A percentile compares a stretch with the other conserved stretches of the same genome.
These are phyloP conservation scores for Dothideomycetes sp. DNA, from an alignment of 2,329 filamentous ascomycete species.

Conservation along the genomic window DNA sequence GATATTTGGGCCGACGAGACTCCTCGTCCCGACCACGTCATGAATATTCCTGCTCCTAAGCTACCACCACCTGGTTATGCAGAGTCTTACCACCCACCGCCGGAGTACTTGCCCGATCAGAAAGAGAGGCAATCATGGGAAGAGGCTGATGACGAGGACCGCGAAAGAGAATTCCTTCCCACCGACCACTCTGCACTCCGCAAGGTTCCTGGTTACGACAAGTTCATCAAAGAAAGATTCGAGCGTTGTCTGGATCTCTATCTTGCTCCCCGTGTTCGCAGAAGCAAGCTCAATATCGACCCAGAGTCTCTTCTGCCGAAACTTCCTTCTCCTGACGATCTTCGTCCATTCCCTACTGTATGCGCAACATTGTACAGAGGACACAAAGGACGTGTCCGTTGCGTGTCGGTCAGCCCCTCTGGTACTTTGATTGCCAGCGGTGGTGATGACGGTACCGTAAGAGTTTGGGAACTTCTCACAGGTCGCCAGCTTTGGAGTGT, in stretches of 20 bases:
- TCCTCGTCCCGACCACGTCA: conserved; percentile 70
- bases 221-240: conserved; percentile 90
- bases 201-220: conserved; percentile 83
- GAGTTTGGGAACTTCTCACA: conserved; percentile 80
- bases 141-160: conserved; percentile 76
- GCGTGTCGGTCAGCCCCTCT: conserved; percentile 73
- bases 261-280: conserved; percentile 79
- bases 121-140: conserved; percentile 82
- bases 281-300: conserved; percentile 94
- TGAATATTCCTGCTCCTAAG: conserved; percentile 94
- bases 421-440: conserved; percentile 83
- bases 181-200: conserved; percentile 73
- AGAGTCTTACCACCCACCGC: conserved; percentile 90
- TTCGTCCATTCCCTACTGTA: conserved; percentile 88
- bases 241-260: conserved; percentile 94
- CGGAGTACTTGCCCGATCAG: conserved; percentile 82
- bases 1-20: conserved; percentile 95
- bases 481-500: conserved; percentile 82
- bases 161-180: conserved; percentile 81
- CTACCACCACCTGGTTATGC: conserved; percentile 88
- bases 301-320: conserved; percentile 87
- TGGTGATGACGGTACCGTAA: conserved; percentile 85
- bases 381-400: conserved; percentile 80
- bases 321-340: conserved; percentile 81
- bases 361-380: conserved; percentile 81